Base-by-base conservation (phyloP, 495 filamentous ascomycete genomes). In the Lophiotrema nucula region DNA sequence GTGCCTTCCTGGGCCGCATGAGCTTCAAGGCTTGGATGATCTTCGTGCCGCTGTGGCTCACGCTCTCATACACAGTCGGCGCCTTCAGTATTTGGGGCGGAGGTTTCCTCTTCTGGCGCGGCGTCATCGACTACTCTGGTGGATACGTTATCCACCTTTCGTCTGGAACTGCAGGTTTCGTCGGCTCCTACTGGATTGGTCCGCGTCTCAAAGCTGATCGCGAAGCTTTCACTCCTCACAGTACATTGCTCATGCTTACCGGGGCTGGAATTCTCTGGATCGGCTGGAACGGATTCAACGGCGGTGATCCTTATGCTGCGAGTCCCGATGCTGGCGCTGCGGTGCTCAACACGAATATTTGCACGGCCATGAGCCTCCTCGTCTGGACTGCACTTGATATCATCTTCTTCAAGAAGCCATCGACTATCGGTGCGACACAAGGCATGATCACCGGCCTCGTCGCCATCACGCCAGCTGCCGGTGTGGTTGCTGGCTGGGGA, bases 281-380 rank as follows among this genome's bases (percentile, higher is more conserved):
- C 26, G 79, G 79, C 64, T 82, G 79, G 79, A 81, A 81, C 68
- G 79, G 79, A 25, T 82, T 82, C 73, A 81, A 82, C 52, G 79
- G 79, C 37, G 79, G 79, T 56, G 79, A 81, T 64, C 79, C 79
- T 10, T 81, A 81, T 56, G 69, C 77, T 21, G 79, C 79, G 6
- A 76, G 72, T 50, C 71, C 79, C 21, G 79, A 81, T 62, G 78
- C 79, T 8, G 79, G 79, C 54, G 79, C 77, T n/a, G 79, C 79
- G 22, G 79, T 82, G 3, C 70, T 82, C 21, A 81, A 82, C 60
- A 82, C 79, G 42, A 81, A 81, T 60, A 69, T 81, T 46, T 77
- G 74, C 66, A 77, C 79, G 19, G 77, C 79, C 21, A 73, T 77
- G 64, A 79, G 75, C 54, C 69, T 77, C 19, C 72, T 82, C 25